These are phyloP conservation scores for Zymoseptoria ardabiliae DNA, from an alignment of 2,329 filamentous ascomycete genomes.

Conservation along the genomic window DNA sequence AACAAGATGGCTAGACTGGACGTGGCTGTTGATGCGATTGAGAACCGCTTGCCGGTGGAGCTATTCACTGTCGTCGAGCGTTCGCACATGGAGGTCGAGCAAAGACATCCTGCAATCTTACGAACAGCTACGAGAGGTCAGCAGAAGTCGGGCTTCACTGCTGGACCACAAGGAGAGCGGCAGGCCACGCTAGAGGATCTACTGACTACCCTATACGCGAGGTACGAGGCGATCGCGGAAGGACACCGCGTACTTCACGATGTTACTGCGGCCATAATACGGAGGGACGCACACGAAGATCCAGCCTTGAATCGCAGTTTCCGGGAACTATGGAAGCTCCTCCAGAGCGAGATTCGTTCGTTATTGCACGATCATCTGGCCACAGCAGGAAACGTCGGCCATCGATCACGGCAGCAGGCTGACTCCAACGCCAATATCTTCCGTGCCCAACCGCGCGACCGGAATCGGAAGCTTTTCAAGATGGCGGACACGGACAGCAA, in stretches of 20 bases:
- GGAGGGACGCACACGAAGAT: slow-evolving; percentile 60
- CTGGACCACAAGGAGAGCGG: slow-evolving; percentile 23
- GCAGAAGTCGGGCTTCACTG: slow-evolving; percentile 30
- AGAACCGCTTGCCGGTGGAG: slow-evolving; percentile 88
- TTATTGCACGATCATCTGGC: slow-evolving; percentile 93
- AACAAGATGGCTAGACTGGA: slow-evolving; percentile 85
- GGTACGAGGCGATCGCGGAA: slow-evolving; percentile 95
- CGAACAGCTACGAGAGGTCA: slow-evolving; percentile 45
- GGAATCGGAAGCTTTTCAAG: slow-evolving; percentile 66
- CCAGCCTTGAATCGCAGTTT: slow-evolving; percentile 76
- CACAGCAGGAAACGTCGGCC: slow-evolving; percentile 70
- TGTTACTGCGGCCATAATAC: slow-evolving; percentile 76
- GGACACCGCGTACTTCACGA: slow-evolving; percentile 91
- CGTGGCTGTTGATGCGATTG: slow-evolving; percentile 78
- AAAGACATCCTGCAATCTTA: slow-evolving; percentile 79
- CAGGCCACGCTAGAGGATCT: slow-evolving; percentile 85
- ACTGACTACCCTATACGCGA: slow-evolving; percentile 85
- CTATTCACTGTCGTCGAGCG: slow-evolving; percentile 90
- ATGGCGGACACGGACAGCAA: slow-evolving; percentile 78
- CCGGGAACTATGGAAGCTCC: slow-evolving; percentile 94
- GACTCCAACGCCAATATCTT: slow-evolving; percentile 46
- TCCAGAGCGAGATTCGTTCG: slow-evolving; percentile 94
- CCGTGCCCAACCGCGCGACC: slow-evolving; percentile 43
- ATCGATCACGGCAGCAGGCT: slow-evolving; percentile 46
- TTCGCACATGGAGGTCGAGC: slow-evolving; percentile 88